Base-by-base conservation (phyloP, 257 asterid species). In the Capsicum chinense region DNA sequence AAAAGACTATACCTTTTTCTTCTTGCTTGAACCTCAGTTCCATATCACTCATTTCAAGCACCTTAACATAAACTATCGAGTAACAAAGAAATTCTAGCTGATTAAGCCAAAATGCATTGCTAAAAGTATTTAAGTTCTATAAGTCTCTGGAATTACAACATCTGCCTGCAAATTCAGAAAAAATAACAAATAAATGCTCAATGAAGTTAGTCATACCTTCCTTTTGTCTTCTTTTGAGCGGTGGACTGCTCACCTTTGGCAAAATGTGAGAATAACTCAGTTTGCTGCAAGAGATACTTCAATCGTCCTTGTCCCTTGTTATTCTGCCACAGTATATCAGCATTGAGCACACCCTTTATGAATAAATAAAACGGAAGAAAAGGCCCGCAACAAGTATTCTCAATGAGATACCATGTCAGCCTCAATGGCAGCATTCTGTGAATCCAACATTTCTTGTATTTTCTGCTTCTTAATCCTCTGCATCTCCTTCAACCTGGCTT, bases 191-290 rank as follows among this genome's bases (percentile, higher is more conserved):
- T 2, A 11, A 50, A 74, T 9, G 62, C 26, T 50, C 62, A 74
- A 33, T 50, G 3, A 35, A 19, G 69, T 63, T 73, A 4, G 7
- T 67, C 90, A 39, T 83, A 93, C 99, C 92, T 95, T 88, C 99
- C 99, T 83, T 93, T 97, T 35, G 73, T 81, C 92, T 94, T 96
- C 91, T 93, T 94, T 86, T 84, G 91, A 64, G 88, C 82, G 81
- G 66, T 78, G 66, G 98, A 87, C 83, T 90, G 96, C 60, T 90
- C 98, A 76, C 97, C 94, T 89, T 97, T 97, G 56, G 99, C 99
- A 91, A 97, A 97, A 90, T 97, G 99, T 56, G 99, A 93, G 92
- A 97, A 97, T 66, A 97, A 85, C 90, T 97, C 99, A 3, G 99
- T 97, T 88, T 97, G 99, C 95, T 93, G 96, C 86, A 97, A 91